These are phyloP conservation scores for Boletus rufocinnamomeus DNA, from an alignment of 768 basidiomycete species.

Conservation along the genomic window DNA sequence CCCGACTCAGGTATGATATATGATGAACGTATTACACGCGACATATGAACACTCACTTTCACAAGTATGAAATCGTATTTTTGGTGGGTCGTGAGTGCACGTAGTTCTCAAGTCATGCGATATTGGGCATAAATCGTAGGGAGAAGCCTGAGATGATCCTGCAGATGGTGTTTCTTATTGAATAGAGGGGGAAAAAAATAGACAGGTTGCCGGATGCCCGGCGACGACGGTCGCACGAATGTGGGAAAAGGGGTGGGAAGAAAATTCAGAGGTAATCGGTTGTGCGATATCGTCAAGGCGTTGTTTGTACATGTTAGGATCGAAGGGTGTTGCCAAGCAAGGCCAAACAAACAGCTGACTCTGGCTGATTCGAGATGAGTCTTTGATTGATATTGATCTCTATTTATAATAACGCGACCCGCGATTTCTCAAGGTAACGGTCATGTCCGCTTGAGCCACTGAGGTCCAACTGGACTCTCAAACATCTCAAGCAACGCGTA, in stretches of 20 bases:
- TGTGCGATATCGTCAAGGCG: not conserved
- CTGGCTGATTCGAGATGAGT: conserved; percentile 7
- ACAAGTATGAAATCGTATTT: not conserved
- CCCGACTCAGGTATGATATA: not conserved
- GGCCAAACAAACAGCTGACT: conserved; percentile 24
- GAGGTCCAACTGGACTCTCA: conserved; percentile 68
- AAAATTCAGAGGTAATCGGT: too few species aligned
- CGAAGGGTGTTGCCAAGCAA: conserved; percentile 14
- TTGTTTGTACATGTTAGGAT: conserved; percentile 27
- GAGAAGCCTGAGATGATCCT: too few species aligned
- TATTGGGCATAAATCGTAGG: too few species aligned
- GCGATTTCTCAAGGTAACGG: conserved; percentile 17
- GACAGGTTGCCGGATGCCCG: too few species aligned
- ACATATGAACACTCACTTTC: not conserved
- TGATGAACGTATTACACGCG: not conserved
- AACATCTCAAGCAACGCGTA: conserved; percentile 53
- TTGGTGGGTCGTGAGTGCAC: not conserved
- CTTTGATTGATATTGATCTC: conserved; percentile 5
- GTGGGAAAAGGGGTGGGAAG: too few species aligned
- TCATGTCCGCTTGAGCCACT: conserved; percentile 76
- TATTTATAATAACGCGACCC: conserved; percentile 7
- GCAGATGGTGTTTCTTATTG: too few species aligned
- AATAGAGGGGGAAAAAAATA: too few species aligned
- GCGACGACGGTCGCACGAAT: too few species aligned
- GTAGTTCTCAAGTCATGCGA: not conserved